These are phyloP conservation scores for Trichocladium antarcticum DNA, from an alignment of 495 filamentous ascomycete species.

Conservation along the genomic window DNA sequence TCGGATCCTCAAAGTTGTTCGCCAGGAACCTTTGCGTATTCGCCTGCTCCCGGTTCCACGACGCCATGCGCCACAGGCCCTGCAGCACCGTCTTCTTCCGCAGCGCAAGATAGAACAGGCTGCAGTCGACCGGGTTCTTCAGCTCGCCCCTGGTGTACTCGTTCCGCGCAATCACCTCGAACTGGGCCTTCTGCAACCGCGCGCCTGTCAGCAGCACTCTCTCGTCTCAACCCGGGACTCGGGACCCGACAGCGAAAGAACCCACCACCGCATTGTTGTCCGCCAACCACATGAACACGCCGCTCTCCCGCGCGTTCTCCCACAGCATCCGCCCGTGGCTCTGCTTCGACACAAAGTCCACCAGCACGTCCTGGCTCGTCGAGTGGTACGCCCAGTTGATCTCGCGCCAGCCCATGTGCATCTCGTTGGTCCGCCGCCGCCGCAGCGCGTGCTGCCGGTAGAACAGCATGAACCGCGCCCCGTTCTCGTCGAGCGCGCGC, in stretches of 20 bases:
- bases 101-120: slow-evolving; percentile 81
- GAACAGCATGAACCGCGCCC: slow-evolving; percentile 79
- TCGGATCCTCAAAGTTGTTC: slow-evolving; percentile 76
- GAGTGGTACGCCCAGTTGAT: slow-evolving; percentile 94
- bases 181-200: slow-evolving; percentile 52
- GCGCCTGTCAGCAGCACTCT: not conserved
- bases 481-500: slow-evolving; percentile 86
- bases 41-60: slow-evolving; percentile 75
- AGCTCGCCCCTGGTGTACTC: slow-evolving; percentile 82
- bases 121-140: slow-evolving; percentile 90
- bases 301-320: slow-evolving; percentile 74
- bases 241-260: not conserved
- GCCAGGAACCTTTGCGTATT: slow-evolving; percentile 64
- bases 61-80: slow-evolving; percentile 92
- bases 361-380: slow-evolving; percentile 79
- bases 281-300: slow-evolving; percentile 90
- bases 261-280: slow-evolving; percentile 66
- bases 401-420: slow-evolving; percentile 78
- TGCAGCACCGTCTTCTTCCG: slow-evolving; percentile 85
- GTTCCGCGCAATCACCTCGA: slow-evolving; percentile 82
- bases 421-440: slow-evolving; percentile 50
- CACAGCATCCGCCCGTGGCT: slow-evolving; percentile 69
- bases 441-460: slow-evolving; percentile 75
- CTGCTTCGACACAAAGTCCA: slow-evolving; percentile 75
- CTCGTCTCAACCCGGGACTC: too few relatives aligned